phyloP scores from a whole-genome alignment of 768 basidiomycete genomes.

The Serendipita sp. region DNA sequence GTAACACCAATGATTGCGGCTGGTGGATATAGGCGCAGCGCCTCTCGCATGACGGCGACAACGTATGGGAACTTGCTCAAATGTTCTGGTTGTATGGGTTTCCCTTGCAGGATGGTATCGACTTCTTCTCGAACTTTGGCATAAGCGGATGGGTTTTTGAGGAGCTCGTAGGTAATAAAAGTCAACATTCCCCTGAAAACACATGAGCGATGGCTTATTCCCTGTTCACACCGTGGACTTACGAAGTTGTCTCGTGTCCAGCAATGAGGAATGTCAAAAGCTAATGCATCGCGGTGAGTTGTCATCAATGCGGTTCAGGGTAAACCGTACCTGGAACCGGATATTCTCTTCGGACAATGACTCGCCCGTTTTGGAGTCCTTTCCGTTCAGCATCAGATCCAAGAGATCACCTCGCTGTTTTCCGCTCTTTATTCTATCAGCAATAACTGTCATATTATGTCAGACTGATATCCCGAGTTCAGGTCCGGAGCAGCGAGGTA shows the following conservation, averaged over 20 bases:
- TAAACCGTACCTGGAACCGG: constrained; percentile 22
- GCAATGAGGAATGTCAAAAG: constrained; percentile 35
- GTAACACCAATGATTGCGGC: constrained; percentile 22
- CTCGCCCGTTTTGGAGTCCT: constrained; percentile 30
- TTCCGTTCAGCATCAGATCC: constrained; percentile 29
- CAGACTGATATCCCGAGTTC: background rate
- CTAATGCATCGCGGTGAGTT: constrained; percentile 12
- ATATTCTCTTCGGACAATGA: constrained; percentile 28
- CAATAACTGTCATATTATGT: constrained; percentile 19
- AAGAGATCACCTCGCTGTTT: constrained; percentile 27
- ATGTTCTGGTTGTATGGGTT: constrained; percentile 23
- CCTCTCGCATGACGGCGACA: constrained; percentile 21
- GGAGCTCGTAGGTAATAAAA: constrained; percentile 28
- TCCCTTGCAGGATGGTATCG: constrained; percentile 24
- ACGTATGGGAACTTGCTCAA: constrained; percentile 29
- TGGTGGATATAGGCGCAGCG: constrained; percentile 25
- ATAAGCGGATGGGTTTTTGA: constrained; percentile 27
- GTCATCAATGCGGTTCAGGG: background rate
- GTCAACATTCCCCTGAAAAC: constrained; percentile 19
- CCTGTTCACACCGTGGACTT: background rate
- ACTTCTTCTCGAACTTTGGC: constrained; percentile 31
- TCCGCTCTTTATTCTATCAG: constrained; percentile 23
- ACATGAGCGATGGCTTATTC: background rate
- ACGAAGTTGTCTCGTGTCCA: constrained; percentile 25
- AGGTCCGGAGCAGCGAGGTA: constrained; percentile 12